Evolutionary conservation across 2,329 filamentous ascomycete genomes (phyloP).

Genomic region (Chaetomiaceae sp.): DNA sequence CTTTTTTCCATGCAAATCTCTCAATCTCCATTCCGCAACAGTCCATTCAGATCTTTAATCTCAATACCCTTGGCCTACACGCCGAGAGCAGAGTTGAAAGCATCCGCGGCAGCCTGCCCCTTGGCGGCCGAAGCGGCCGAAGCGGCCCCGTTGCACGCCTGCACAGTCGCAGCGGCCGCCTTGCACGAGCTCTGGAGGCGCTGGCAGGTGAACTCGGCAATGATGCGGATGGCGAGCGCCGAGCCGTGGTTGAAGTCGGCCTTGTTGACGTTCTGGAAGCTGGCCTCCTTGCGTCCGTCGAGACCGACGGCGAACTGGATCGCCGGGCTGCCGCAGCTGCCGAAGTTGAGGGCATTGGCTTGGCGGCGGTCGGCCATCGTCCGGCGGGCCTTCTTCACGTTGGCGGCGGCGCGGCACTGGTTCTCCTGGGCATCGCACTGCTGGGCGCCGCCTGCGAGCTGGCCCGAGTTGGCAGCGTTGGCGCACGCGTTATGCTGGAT

Average conservation of each 20-base stretch:
- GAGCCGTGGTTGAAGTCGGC: constrained; percentile 49
- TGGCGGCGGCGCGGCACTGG: constrained; percentile 31
- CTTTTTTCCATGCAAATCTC: too few species aligned
- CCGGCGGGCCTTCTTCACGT: constrained; percentile 14
- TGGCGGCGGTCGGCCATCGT: constrained; percentile 24
- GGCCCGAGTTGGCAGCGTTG: constrained; percentile 43
- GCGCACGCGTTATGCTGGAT: constrained; percentile 48
- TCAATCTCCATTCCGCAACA: neutral
- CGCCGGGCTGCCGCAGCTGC: constrained; percentile 43
- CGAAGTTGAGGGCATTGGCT: constrained; percentile 36
- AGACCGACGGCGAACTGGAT: constrained; percentile 45
- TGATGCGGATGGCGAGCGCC: constrained; percentile 36
- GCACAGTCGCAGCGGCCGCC: constrained; percentile 30
- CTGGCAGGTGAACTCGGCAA: constrained; percentile 36
- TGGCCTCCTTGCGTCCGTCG: constrained; percentile 42
- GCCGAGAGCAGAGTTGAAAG: constrained; percentile 37
- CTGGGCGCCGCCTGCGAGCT: constrained; percentile 32
- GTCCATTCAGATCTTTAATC: neutral
- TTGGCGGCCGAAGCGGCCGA: constrained; percentile 29
- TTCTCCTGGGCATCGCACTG: constrained; percentile 42
- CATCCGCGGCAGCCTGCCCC: constrained; percentile 36
- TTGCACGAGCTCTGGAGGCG: constrained; percentile 34
- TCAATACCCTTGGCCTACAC: constrained; percentile 21
- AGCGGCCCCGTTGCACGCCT: constrained; percentile 31
- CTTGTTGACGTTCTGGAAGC: constrained; percentile 37